Percentiles rank a stretch among this genome's conserved stretches.
phyloP scores from a whole-genome alignment of 1,284 basidiomycete species.

The Trichosporon asahii region DNA sequence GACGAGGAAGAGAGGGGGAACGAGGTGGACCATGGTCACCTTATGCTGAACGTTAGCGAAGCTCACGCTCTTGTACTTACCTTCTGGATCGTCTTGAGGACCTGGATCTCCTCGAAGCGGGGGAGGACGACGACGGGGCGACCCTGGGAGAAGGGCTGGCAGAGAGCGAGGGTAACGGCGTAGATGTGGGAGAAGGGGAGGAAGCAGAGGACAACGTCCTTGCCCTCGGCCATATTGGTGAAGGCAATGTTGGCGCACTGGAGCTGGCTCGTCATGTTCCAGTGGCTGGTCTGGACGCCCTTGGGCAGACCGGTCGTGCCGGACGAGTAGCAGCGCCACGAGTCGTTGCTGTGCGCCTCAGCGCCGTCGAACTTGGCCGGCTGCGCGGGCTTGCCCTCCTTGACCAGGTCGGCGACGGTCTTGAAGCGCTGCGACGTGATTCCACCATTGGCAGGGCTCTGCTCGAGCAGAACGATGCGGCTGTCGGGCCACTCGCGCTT shows the following conservation, averaged over 20 bases:
- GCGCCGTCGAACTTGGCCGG: slow-evolving; percentile 20
- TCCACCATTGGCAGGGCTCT: not conserved
- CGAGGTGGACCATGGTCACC: slow-evolving; percentile 64
- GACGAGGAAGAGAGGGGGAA: slow-evolving; percentile 75
- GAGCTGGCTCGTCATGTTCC: slow-evolving; percentile 58
- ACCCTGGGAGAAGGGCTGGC: slow-evolving; percentile 61
- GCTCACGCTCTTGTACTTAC: slow-evolving; percentile 54
- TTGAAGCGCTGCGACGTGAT: not conserved
- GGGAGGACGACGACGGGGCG: slow-evolving; percentile 65
- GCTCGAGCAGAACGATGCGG: slow-evolving; percentile 35
- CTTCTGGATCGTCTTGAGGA: slow-evolving; percentile 68
- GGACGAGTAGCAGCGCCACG: slow-evolving; percentile 62
- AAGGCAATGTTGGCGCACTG: slow-evolving; percentile 18
- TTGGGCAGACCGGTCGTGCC: slow-evolving; percentile 57
- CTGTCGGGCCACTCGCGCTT: slow-evolving; percentile 17
- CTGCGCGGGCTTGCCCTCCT: not conserved
- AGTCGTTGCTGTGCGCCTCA: slow-evolving; percentile 10
- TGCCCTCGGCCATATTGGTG: not conserved
- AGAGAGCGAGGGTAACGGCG: slow-evolving; percentile 52
- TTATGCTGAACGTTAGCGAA: slow-evolving; percentile 58
- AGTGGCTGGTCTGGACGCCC: slow-evolving; percentile 60
- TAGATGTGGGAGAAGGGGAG: slow-evolving; percentile 28
- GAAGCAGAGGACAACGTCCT: slow-evolving; percentile 23
- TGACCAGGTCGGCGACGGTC: not conserved
- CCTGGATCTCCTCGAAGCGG: slow-evolving; percentile 58